These are phyloP conservation scores for Penicillium tannophilum DNA, from an alignment of 495 filamentous ascomycete genomes.

Conservation along the genomic window DNA sequence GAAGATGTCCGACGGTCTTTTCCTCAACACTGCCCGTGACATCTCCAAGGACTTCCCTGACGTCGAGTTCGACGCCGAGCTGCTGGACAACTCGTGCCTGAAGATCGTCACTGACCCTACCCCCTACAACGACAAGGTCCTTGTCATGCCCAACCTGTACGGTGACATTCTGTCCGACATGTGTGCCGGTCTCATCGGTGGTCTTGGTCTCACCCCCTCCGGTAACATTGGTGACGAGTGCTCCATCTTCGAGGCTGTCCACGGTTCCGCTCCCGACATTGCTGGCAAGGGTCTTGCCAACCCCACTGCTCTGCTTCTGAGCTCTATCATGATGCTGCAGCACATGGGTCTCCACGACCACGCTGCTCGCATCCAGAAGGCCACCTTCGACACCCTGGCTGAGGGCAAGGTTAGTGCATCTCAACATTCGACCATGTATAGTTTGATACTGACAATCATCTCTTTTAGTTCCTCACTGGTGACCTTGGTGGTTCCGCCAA, in stretches of 20 bases:
- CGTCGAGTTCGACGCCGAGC: conserved; percentile 92
- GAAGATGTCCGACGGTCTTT: conserved; percentile 99
- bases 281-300: conserved; percentile 94
- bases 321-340: conserved; percentile 98
- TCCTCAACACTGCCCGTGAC: conserved; percentile 80
- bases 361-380: conserved; percentile 86
- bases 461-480: conserved; percentile 71
- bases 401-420: conserved; percentile 76
- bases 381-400: conserved; percentile 89
- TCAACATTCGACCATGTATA: not conserved
- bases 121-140: conserved; percentile 98
- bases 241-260: conserved; percentile 99
- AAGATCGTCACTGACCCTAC: conserved; percentile 94
- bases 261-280: conserved; percentile 97
- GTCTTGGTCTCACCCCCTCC: conserved; percentile 93
- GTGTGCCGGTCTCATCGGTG: conserved; percentile 97
- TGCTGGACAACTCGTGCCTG: conserved; percentile 97
- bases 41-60: conserved; percentile 92
- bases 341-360: conserved; percentile 92
- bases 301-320: conserved; percentile 88
- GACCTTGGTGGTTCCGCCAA: conserved; percentile 94
- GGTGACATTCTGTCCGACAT: conserved; percentile 99
- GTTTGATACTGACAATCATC: conserved; percentile 16
- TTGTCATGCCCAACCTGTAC: conserved; percentile 99
- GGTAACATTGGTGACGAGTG: conserved; percentile 99